A percentile compares a stretch with the other conserved stretches of the same genome.
These are phyloP conservation scores for Colletotrichum higginsianum DNA, from an alignment of 2,329 filamentous ascomycete genomes.

Conservation along the genomic window DNA sequence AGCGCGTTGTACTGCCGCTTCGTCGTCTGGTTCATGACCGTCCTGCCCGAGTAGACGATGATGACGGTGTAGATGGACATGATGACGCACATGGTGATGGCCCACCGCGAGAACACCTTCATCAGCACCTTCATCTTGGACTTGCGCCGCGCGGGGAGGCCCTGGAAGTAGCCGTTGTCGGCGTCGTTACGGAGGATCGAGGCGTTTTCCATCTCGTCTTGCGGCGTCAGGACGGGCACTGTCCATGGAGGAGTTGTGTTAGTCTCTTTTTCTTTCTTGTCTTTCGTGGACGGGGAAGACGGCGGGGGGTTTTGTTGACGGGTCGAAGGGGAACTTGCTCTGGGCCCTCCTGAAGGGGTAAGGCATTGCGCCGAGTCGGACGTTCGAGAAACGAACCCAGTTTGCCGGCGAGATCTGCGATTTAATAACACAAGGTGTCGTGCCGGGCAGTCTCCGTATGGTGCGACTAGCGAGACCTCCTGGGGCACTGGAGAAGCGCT, in stretches of 20 bases:
- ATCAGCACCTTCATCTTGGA: slow-evolving; percentile 12
- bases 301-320: no score
- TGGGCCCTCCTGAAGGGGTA: slow-evolving; percentile 4
- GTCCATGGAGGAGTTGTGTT: background rate
- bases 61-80: slow-evolving; percentile 49
- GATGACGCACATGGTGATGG: slow-evolving; percentile 50
- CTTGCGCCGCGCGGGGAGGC: slow-evolving; percentile 12
- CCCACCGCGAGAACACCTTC: slow-evolving; percentile 44
- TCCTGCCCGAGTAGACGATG: slow-evolving; percentile 47
- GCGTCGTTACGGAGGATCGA: slow-evolving; percentile 28
- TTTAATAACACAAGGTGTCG: background rate
- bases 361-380: slow-evolving; percentile 3
- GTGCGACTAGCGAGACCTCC: background rate
- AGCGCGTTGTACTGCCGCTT: slow-evolving; percentile 61
- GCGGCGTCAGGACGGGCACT: background rate
- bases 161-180: slow-evolving; percentile 30
- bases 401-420: background rate
- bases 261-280: no score
- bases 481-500: background rate
- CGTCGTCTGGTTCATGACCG: slow-evolving; percentile 50
- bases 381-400: background rate
- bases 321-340: background rate
- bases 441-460: background rate
- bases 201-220: slow-evolving; percentile 25
- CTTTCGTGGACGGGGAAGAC: no score